Conservation (phyloP, 768 basidiomycete genomes). For the Pisolithus marmoratus region DNA sequence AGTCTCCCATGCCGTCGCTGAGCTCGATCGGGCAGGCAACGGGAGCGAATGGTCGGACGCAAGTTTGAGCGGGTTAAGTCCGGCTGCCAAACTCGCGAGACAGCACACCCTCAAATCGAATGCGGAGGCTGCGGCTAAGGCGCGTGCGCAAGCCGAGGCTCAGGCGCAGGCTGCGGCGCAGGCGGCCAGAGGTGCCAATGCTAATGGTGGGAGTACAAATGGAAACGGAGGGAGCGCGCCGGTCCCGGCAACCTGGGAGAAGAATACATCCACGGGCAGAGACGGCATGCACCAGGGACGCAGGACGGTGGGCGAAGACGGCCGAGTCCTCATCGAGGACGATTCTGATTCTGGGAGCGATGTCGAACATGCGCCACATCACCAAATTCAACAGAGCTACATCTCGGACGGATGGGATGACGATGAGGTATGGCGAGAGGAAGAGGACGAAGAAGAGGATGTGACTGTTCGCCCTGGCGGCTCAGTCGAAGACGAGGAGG, state of each 20-base stretch:
- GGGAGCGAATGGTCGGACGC: constrained; percentile 51
- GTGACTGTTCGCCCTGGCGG: constrained; percentile 59
- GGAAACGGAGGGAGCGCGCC: constrained; percentile 30
- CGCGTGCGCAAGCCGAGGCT: constrained; percentile 29
- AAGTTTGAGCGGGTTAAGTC: constrained; percentile 71
- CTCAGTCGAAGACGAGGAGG: constrained; percentile 42
- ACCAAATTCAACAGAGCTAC: constrained; percentile 30
- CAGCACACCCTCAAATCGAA: constrained; percentile 90
- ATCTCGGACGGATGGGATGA: constrained; percentile 70
- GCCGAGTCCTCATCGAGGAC: constrained; percentile 61
- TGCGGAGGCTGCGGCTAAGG: constrained; percentile 42
- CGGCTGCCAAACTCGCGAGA: constrained; percentile 83
- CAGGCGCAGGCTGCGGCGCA: constrained; percentile 22
- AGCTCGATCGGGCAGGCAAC: constrained; percentile 57
- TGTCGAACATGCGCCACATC: constrained; percentile 36
- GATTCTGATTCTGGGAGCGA: constrained; percentile 59
- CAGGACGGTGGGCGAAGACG: constrained; percentile 55
- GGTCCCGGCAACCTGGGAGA: constrained; percentile 71
- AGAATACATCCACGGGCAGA: constrained; percentile 63
- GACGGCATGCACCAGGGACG: constrained; percentile 40
- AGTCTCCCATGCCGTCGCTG: constrained; percentile 78
- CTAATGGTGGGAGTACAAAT: constrained; percentile 14
- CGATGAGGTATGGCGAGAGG: constrained; percentile 72
- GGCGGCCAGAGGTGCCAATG: constrained; percentile 8
- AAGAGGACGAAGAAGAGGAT: constrained; percentile 64